Evolutionary conservation across 2,329 filamentous ascomycete genomes (phyloP).

Genomic region (Fusarium multiceps): DNA sequence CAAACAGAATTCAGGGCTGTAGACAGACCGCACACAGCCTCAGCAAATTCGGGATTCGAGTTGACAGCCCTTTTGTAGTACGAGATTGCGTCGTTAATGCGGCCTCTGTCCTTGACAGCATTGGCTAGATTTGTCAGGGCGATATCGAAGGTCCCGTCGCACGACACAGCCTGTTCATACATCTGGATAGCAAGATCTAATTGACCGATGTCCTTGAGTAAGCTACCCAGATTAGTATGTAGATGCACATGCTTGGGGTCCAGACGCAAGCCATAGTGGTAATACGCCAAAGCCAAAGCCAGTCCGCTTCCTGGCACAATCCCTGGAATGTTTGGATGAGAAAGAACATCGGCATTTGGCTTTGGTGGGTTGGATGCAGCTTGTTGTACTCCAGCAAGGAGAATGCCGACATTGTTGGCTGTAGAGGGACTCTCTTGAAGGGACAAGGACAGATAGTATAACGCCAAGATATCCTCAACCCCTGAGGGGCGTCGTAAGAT

Average conservation of each 20-base stretch:
- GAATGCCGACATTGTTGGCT: conserved; percentile 96
- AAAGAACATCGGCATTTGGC: conserved; percentile 16
- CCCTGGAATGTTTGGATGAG: conserved; percentile 72
- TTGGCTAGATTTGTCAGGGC: conserved; percentile 96
- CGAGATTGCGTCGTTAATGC: conserved; percentile 88
- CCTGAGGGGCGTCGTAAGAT: conserved; percentile 74
- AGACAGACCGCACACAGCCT: conserved; percentile 94
- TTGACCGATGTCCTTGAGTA: conserved; percentile 96
- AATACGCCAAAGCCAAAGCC: conserved; percentile 89
- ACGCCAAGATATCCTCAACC: conserved; percentile 89
- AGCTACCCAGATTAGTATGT: conserved; percentile 94
- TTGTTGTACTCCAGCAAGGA: conserved; percentile 94
- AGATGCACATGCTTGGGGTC: conserved; percentile 93
- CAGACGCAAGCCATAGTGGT: conserved; percentile 90
- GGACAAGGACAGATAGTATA: conserved; percentile 95
- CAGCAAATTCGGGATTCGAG: conserved; percentile 95
- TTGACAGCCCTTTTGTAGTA: conserved; percentile 92
- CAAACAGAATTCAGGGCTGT: conserved; percentile 97
- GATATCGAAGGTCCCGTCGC: conserved; percentile 96
- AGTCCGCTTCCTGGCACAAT: conserved; percentile 88
- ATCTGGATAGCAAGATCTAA: conserved; percentile 91
- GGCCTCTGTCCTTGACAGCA: conserved; percentile 95
- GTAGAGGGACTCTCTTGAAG: conserved; percentile 96
- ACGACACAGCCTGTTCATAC: conserved; percentile 94
- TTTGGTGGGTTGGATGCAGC: conserved; percentile 48